These are phyloP conservation scores for Thielaviopsis punctulata DNA, from an alignment of 2,329 filamentous ascomycete genomes.

Conservation along the genomic window DNA sequence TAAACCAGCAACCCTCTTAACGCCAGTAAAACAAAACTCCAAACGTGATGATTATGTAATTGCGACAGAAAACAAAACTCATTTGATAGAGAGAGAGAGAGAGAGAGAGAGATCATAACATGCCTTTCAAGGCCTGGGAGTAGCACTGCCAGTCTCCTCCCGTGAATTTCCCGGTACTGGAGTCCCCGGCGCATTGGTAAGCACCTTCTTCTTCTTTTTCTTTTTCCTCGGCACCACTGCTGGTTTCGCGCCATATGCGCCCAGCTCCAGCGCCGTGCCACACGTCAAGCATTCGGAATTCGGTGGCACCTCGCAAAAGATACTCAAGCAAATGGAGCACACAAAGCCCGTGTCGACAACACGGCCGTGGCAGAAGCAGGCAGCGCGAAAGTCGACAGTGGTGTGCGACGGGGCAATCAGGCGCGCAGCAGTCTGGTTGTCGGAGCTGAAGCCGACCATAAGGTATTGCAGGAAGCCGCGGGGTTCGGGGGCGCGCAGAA, in stretches of 20 bases:
- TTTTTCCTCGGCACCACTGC: slow-evolving; percentile 56
- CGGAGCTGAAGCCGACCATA: slow-evolving; percentile 80
- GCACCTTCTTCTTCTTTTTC: slow-evolving; percentile 56
- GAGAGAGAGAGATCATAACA: not conserved
- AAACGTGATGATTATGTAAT: not conserved
- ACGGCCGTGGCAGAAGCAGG: slow-evolving; percentile 86
- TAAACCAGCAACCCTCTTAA: not conserved
- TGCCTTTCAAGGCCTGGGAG: slow-evolving; percentile 30
- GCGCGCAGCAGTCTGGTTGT: slow-evolving; percentile 35
- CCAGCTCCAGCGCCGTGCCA: slow-evolving; percentile 60
- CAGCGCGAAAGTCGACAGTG: slow-evolving; percentile 89
- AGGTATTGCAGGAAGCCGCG: slow-evolving; percentile 75
- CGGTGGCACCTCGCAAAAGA: slow-evolving; percentile 55
- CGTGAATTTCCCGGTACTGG: slow-evolving; percentile 23
- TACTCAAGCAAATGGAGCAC: slow-evolving; percentile 90
- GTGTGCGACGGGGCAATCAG: slow-evolving; percentile 67
- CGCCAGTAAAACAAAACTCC: not conserved
- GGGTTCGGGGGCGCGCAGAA: slow-evolving; percentile 35
- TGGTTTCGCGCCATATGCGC: slow-evolving; percentile 57
- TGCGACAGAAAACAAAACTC: not conserved
- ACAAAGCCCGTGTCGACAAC: slow-evolving; percentile 90
- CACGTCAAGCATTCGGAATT: slow-evolving; percentile 66
- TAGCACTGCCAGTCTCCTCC: slow-evolving; percentile 43
- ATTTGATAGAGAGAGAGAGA: not conserved
- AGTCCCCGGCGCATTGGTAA: slow-evolving; percentile 20